A percentile compares a stretch with the other conserved stretches of the same genome.
phyloP scores from a whole-genome alignment of 768 basidiomycete species.

The Leccinum subgranulosum region DNA sequence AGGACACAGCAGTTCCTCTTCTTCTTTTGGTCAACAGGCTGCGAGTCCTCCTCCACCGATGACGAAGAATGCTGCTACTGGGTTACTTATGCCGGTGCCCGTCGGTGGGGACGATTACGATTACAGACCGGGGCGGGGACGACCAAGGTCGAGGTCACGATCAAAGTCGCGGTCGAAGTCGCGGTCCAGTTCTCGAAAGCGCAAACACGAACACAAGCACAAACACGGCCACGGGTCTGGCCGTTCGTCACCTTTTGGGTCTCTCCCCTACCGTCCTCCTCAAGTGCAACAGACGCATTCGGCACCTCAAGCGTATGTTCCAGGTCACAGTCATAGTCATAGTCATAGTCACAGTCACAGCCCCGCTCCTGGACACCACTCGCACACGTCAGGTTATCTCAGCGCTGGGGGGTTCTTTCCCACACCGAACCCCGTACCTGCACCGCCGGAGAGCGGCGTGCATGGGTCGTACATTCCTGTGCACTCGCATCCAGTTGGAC shows the following conservation, averaged over 20 bases:
- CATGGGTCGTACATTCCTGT: conserved; percentile 3
- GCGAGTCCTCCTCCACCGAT: neutral
- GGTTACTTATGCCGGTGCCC: neutral
- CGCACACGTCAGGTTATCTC: neutral
- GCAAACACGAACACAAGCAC: neutral
- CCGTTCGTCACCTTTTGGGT: conserved; percentile 5
- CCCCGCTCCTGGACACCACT: neutral
- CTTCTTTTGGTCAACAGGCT: neutral
- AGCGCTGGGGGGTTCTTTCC: neutral
- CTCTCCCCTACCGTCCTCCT: neutral
- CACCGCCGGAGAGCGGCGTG: neutral
- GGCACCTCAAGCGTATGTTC: neutral
- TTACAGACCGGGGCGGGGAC: neutral
- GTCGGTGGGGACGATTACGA: neutral
- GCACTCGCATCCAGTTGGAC: conserved; percentile 5
- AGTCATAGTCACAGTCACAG: neutral
- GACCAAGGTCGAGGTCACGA: neutral
- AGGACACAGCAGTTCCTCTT: neutral
- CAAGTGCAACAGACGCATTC: neutral
- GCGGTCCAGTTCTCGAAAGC: neutral
- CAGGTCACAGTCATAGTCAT: neutral
- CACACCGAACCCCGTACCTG: neutral
- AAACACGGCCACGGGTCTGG: conserved; percentile 3
- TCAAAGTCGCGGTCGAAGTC: neutral
- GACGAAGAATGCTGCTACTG: neutral